Base-by-base conservation (phyloP, 768 basidiomycete genomes). In the Hygrocybe coccinea region DNA sequence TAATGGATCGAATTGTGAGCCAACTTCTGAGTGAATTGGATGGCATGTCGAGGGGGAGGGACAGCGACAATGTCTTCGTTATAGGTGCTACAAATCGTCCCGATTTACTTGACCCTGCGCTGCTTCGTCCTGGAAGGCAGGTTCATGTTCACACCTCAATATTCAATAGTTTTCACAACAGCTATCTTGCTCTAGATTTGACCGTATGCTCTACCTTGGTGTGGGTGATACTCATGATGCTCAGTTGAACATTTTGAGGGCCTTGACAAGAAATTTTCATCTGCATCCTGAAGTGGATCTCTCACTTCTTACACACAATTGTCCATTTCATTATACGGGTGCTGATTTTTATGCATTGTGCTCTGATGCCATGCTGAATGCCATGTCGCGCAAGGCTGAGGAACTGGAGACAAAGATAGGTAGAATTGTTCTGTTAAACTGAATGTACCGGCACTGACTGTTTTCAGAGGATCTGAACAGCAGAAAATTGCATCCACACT, bases 311-410 rank as follows among this genome's bases (percentile, higher is more conserved):
- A 90, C 89, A 19, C 76, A 83, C 24, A 71, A 74, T 34, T 98
- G 95, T 58, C 87, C 92, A 0, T 91, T 95, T 76, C 92, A 94
- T 66, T 94, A 87, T 66, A 98, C 97, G 2, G 97, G 97, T 43
- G 97, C 97, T 39, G 97, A 99, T 68, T 94, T 98, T 59, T 98
- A 99, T 74, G 97, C 97, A 0, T 75, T 99, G 8, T 98, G 97
- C 69, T 89, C 93, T 5, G 95, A 99, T 70, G 95, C 97, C 1
- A 84, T 99, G 80, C 77, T 99, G 55, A 89, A 90, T 67, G 92
- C 97, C 9, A 95, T 99, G 86, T 85, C 91, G 19, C 76, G 89
- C 36, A 92, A 87, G 60, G 95, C 97, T 0, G 79, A 82, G 57
- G 80, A 79, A 49, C 73, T 98, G 12, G 95, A 98, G 57, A 66